These are phyloP conservation scores for Kitagawia praeruptora DNA, from an alignment of 129 eudicot genomes.

Conservation along the genomic window DNA sequence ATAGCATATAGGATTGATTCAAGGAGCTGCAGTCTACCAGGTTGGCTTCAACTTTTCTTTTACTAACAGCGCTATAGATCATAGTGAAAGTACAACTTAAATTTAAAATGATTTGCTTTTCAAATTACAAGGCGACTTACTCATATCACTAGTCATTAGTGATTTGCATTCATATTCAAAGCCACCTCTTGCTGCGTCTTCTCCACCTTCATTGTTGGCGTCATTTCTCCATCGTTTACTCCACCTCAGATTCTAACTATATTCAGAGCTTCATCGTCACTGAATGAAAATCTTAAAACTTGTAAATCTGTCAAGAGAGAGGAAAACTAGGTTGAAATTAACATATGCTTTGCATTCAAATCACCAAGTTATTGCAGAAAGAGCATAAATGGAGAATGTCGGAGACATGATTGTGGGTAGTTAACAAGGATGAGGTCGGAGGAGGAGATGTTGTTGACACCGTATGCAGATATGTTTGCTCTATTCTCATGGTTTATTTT, in stretches of 20 bases:
- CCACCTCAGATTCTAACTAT: not conserved
- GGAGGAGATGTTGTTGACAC: not conserved
- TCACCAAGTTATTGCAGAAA: not conserved
- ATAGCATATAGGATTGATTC: too few species aligned
- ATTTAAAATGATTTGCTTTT: not conserved
- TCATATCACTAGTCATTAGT: not conserved
- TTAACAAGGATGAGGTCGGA: not conserved
- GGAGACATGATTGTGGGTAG: not conserved
- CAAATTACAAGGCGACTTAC: not conserved
- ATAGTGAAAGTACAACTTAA: too few species aligned
- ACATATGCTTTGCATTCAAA: not conserved
- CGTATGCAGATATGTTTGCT: not conserved
- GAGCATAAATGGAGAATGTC: not conserved
- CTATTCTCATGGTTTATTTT: not conserved
- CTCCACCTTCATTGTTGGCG: too few species aligned
- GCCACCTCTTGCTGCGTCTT: not conserved
- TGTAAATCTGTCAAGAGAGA: not conserved
- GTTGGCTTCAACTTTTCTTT: too few species aligned
- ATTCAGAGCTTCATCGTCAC: too few species aligned
- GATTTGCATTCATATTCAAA: not conserved
- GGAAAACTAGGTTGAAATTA: not conserved
- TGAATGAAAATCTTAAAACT: not conserved
- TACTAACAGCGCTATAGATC: too few species aligned
- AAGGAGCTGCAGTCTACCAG: too few species aligned
- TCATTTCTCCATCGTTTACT: too few species aligned